Conservation (phyloP, 768 basidiomycete species). For the Leccinum disarticulatum region DNA sequence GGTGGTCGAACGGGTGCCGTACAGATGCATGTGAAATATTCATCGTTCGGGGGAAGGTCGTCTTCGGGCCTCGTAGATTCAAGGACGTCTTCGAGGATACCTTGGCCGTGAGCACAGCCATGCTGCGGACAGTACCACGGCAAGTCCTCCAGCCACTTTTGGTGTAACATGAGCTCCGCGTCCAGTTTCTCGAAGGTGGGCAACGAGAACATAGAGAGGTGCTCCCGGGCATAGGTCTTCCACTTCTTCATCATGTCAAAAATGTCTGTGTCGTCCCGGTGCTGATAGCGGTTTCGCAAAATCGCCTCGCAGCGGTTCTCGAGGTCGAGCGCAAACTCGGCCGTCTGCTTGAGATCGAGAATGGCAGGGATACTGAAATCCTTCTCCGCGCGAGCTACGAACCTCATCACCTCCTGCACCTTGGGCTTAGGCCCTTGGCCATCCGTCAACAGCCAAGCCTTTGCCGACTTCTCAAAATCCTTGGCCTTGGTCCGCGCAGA, state of each 20-base stretch:
- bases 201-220: conserved; percentile 70
- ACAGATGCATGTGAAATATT: conserved; percentile 87
- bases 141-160: conserved; percentile 69
- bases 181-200: conserved; percentile 74
- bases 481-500: conserved; percentile 65
- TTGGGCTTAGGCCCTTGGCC: conserved; percentile 55
- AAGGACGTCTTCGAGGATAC: conserved; percentile 71
- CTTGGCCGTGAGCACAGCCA: conserved; percentile 58
- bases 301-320: conserved; percentile 76
- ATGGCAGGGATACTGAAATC: conserved; percentile 73
- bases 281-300: conserved; percentile 59
- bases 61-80: conserved; percentile 75
- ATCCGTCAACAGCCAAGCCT: conserved; percentile 64
- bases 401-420: conserved; percentile 65
- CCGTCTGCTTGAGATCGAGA: conserved; percentile 62
- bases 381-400: conserved; percentile 70
- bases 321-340: conserved; percentile 76
- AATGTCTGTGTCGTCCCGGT: conserved; percentile 57
- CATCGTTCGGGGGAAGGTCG: conserved; percentile 74
- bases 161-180: conserved; percentile 62
- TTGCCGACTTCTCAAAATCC: conserved; percentile 80
- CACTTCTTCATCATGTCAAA: conserved; percentile 74
- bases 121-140: conserved; percentile 81
- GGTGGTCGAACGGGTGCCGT: conserved; percentile 74
- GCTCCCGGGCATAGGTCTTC: conserved; percentile 67